Base-by-base conservation (phyloP, 331 rosid genomes). In the Ulmus americana region DNA sequence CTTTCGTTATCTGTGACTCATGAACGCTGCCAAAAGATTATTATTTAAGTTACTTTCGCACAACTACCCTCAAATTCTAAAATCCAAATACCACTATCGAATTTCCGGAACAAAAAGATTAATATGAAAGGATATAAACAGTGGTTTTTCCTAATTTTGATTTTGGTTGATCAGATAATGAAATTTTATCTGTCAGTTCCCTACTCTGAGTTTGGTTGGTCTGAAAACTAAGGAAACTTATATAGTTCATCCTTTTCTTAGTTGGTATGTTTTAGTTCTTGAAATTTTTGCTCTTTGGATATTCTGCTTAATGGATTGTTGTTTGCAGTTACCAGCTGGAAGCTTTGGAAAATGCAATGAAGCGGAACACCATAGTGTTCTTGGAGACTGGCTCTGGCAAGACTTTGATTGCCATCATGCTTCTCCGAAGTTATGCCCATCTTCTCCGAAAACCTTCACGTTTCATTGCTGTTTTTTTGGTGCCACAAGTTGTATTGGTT, bases 311-410 rank as follows among this genome's bases (percentile, higher is more conserved):
- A 3, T 22, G 6, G 39, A 16, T 15, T 2, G 42, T 14, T 58
- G 43, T n/a, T 18, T 69, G 73, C 77, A 91, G 97, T 66, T 91
- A 91, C 73, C 96, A 91, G 40, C 74, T 91, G 9, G 96, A 91
- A 75, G 97, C 96, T 0, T 67, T 91, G 47, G 96, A 81, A 6
- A 79, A 64, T 28, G 90, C 95, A 6, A 68, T 86, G 0, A 77
- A 69, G 35, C 75, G 77, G 55, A 91, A 91, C 67, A 91, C 97
- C 7, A 61, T 88, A 16, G 96, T 85, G 64, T 88, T 46, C 70
- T 73, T 91, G 77, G 97, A 91, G 78, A 91, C 97, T 7, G 96
- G 97, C 45, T 80, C 96, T 0, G 97, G 97, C 38, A 91, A 91
- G 76, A 91, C 97, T 45, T 79, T 91, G 77, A 85, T 88, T 45